Base-by-base conservation (phyloP, 306 rosid genomes). In the Urtica urens region DNA sequence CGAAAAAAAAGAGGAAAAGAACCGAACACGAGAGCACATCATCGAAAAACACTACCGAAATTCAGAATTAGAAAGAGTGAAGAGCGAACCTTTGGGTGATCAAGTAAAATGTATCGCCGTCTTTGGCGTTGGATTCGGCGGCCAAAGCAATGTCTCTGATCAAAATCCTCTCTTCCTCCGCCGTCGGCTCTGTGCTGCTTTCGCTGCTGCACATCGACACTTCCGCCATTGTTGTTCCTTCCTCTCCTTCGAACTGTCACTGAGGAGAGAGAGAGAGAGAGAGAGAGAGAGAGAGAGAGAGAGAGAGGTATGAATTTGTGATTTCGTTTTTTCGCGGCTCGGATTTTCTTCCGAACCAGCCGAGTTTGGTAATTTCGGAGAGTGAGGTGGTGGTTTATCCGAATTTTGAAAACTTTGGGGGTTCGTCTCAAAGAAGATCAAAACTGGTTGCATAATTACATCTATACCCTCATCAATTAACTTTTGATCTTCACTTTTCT, bases 131-230 rank as follows among this genome's bases (percentile, higher is more conserved):
- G 26, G 94, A 51, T 75, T 90, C 92, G 11, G 92, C 71, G 60
- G 95, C 57, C 47, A 79, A 64, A 48, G 94, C 95, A 76, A 90
- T 84, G 79, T 84, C 97, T 57, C 82, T 73, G 46, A 90, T 90
- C 82, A 70, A 68, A 49, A 84, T 74, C 70, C 97, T 79, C 74
- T 90, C 97, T 62, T 84, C 92, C 47, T 90, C 97, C 1, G 95
- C 84, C 20, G 70, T 70, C 43, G 82, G 74, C 71, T 81, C 93
- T 41, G 62, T 38, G 25, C 59, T 70, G 50, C 69, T 69, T 46
- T 62, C 43, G 28, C 70, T 73, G 47, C 62, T 69, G 71, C 88
- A 66, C 78, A 88, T 64, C 53, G 78, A 64, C 49, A 74, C 69
- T 55, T 84, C 88, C 51, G 79, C 54, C 95, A 83, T 80, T 46